Evolutionary conservation across 495 filamentous ascomycete genomes (phyloP), one percentile per base, ranked within the genome.

Genomic region (Talaromyces liani): DNA sequence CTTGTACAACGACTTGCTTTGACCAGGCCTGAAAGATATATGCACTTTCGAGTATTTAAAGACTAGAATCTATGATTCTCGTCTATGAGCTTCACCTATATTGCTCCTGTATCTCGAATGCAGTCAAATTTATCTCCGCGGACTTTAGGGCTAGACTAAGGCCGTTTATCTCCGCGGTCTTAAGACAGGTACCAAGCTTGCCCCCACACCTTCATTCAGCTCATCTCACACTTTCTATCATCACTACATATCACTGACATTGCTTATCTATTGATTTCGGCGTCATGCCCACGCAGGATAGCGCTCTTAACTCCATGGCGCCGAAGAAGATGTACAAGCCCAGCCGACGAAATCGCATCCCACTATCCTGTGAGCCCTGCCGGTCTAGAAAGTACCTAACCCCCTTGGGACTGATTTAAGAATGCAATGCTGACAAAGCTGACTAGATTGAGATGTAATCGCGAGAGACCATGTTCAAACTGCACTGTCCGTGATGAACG

Each of bases 281-380:
- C 56, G 16, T 36, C 7, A 58, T 58, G 56, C 29, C 29, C 7
- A 58, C 29, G 3, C 7, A 9, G 24, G 56, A 36, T 34, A 33
- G 14, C 9, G 20, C 5, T 5, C 27, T n/a, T 33, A 33, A 33
- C 31, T 58, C 56, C 56, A n/a, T 7, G 27, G 16, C 56, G 3
- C 27, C 14, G 31, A 36, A 20, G 56, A 58, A 47, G 39, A 8
- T 29, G 18, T 34, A 62, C 45, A 62, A 62, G 29, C 22, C 60
- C 22, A 49, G 12, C 47, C 60, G 60, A 25, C 60, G 60, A 9
- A 51, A 51, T n/a, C 60, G 60, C n/a, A 24, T 62, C 29, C 60
- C 60, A 22, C 45, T 62, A 7, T 62, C 60, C 31, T 62, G 60
- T 62, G 60, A 62, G 20, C 45, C 60, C 10, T 62, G 60, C 18